Conservation (phyloP, 148 eudicot species). For the Euryodendron excelsum region DNA sequence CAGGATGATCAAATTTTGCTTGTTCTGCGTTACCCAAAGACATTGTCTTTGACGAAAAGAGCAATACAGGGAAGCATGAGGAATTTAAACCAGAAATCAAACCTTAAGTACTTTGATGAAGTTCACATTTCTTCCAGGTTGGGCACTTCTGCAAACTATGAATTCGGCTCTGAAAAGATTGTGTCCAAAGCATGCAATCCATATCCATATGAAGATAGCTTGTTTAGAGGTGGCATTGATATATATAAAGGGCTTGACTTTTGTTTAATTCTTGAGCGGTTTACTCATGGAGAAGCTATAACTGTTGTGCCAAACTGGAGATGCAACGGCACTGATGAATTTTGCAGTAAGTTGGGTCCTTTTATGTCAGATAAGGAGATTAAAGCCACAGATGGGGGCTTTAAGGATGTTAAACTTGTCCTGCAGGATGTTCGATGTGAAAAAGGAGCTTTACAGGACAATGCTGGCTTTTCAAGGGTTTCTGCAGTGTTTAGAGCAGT, state of each 20-base stretch:
- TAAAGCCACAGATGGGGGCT: slow-evolving; percentile 69
- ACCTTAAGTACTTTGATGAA: slow-evolving; percentile 68
- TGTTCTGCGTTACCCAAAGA: slow-evolving; percentile 58
- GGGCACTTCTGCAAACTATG: slow-evolving; percentile 42
- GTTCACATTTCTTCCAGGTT: slow-evolving; percentile 56
- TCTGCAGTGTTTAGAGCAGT: slow-evolving; percentile 69
- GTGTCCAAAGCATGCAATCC: slow-evolving; percentile 66
- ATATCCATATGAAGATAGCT: slow-evolving; percentile 51
- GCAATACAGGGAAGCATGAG: slow-evolving; percentile 64
- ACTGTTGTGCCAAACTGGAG: slow-evolving; percentile 74
- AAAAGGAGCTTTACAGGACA: slow-evolving; percentile 20
- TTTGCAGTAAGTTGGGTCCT: slow-evolving; percentile 86
- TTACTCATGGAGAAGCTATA: slow-evolving; percentile 43
- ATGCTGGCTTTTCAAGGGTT: slow-evolving; percentile 33
- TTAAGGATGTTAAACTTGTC: slow-evolving; percentile 52
- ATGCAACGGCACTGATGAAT: slow-evolving; percentile 70
- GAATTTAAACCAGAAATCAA: slow-evolving; percentile 58
- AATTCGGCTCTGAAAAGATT: slow-evolving; percentile 47
- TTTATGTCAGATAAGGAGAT: slow-evolving; percentile 52
- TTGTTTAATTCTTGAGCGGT: slow-evolving; percentile 46
- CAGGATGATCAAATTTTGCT: slow-evolving; percentile 81
- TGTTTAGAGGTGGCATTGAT: slow-evolving; percentile 34
- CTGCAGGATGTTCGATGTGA: slow-evolving; percentile 69
- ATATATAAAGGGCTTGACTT: slow-evolving; percentile 66
- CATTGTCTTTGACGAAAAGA: slow-evolving; percentile 44